Evolutionary conservation across 1,139 yeast species (phyloP), one percentile per base, ranked within the genome.

Genomic region (Saccharomyces pastorianus): DNA sequence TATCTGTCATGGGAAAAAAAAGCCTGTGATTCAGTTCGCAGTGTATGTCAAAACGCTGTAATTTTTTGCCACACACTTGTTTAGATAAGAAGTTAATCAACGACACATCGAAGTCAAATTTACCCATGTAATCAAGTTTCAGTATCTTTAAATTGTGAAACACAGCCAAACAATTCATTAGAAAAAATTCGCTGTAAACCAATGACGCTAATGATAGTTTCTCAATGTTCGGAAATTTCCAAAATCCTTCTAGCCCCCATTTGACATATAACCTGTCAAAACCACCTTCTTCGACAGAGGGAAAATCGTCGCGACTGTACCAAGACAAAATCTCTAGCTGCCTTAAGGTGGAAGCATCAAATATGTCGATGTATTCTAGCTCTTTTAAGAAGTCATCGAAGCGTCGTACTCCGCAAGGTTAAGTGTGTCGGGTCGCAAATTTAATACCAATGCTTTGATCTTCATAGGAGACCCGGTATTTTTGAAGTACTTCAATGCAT

Each of bases 301-400:
- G 62, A 8, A 60, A 29, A 31, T 59, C 61, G 23, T 52, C 56
- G 7, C 56, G 55, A 47, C 58, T 59, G 49, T 64, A 65, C 71
- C 71, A 67, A 11, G 70, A 66, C 23, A 65, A 50, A 20, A 67
- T 58, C 46, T 63, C 63, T 23, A 67, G 50, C 47, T 59, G 60
- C 50, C 59, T 56, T 46, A 67, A 53, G 25, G 54, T 38, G 4
- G 55, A 52, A 2, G 53, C 49, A 51, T 67, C 68, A 46, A 67
- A 65, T 2, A 67, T 55, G 29, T 62, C 62, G 42, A 55, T 57
- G 53, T 63, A 64, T 28, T 60, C 60, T 3, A 56, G 46, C 25
- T 54, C 54, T 34, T 23, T 41, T 29, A 51, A 46, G 26, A 31
- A 51, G 31, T 47, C 52, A 11, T 53, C 51, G 25, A 53, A 4